phyloP scores from a whole-genome alignment of 2,329 filamentous ascomycete genomes.

The Diaporthe sp. region DNA sequence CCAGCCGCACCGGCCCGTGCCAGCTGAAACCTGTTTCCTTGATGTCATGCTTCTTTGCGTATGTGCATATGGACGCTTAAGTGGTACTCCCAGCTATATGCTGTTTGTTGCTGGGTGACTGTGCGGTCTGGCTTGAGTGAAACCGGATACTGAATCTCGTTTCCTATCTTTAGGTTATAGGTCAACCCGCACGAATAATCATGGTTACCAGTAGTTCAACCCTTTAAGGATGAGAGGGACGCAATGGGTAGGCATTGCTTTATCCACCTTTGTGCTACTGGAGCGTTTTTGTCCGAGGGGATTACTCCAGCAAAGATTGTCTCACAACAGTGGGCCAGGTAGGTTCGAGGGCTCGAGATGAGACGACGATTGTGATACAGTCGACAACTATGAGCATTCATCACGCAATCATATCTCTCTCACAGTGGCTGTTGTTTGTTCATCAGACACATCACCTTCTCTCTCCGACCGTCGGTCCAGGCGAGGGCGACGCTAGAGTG shows the following conservation, averaged over 20 bases:
- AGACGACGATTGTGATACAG: slow-evolving; percentile 11
- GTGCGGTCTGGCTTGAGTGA: background rate
- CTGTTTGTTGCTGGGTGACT: background rate
- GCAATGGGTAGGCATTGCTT: background rate
- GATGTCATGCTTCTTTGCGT: background rate
- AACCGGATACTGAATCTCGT: background rate
- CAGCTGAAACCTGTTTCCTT: slow-evolving; percentile 1
- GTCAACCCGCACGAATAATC: background rate
- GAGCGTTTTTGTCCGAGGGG: background rate
- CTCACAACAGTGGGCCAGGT: slow-evolving; percentile 13
- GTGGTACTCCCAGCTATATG: background rate
- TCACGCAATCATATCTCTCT: background rate
- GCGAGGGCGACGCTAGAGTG: slow-evolving; percentile 7
- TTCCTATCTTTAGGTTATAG: background rate
- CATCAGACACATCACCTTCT: background rate
- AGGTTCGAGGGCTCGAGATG: slow-evolving; percentile 15
- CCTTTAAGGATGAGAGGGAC: background rate
- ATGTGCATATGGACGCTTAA: background rate
- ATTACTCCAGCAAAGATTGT: background rate
- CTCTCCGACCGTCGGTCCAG: background rate
- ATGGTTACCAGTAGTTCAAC: background rate
- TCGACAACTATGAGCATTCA: background rate
- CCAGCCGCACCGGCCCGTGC: background rate
- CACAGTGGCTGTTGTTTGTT: background rate
- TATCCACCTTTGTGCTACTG: background rate